These are phyloP conservation scores for Rhizopus microsporus DNA, from an alignment of 371 early-diverging fungal species.

Conservation along the genomic window DNA sequence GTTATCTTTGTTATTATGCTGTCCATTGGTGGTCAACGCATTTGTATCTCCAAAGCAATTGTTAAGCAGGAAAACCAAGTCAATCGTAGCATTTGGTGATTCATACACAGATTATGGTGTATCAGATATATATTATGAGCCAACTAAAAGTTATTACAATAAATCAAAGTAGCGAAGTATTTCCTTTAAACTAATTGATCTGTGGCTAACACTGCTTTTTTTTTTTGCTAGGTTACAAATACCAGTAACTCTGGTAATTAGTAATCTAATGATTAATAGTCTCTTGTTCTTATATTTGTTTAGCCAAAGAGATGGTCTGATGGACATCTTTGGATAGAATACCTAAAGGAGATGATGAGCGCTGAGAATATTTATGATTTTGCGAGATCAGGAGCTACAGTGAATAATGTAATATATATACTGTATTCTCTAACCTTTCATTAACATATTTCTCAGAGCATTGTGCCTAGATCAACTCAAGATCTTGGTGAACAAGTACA, in stretches of 20 bases:
- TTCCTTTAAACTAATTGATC: too few species aligned
- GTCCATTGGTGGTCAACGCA: background rate
- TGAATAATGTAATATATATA: slow-evolving; percentile 13
- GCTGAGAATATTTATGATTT: slow-evolving; percentile 13
- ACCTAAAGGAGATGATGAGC: slow-evolving; percentile 2
- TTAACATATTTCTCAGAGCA: background rate
- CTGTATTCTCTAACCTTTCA: background rate
- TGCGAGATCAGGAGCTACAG: slow-evolving; percentile 21
- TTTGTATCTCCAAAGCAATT: background rate
- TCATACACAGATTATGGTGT: slow-evolving; percentile 22
- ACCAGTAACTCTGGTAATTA: background rate
- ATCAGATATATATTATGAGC: slow-evolving; percentile 2
- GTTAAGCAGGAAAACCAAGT: background rate
- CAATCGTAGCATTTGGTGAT: slow-evolving; percentile 21
- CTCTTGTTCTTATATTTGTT: background rate
- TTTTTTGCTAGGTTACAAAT: background rate
- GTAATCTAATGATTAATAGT: background rate
- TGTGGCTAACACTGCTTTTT: too few species aligned
- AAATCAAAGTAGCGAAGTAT: too few species aligned
- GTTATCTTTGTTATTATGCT: background rate
- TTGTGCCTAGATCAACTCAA: slow-evolving; percentile 7
- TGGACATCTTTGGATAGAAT: slow-evolving; percentile 21
- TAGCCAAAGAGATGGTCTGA: slow-evolving; percentile 11
- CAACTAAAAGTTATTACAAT: background rate
- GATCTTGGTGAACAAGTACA: slow-evolving; percentile 10